Conservation (phyloP, 1,284 basidiomycete species). For the Papiliotrema nemorosa region DNA sequence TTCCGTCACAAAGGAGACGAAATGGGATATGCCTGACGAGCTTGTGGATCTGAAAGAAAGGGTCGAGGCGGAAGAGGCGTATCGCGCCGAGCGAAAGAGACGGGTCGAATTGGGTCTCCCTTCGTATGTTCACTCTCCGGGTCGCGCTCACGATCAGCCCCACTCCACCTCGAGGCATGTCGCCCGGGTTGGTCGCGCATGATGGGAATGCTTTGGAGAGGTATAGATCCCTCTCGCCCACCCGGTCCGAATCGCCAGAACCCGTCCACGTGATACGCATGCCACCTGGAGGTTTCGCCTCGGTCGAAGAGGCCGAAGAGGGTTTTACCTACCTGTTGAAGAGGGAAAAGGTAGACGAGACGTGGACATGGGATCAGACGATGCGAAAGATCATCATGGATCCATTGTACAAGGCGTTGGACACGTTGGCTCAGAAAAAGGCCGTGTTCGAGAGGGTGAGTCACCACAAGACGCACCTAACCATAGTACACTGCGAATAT, state of each 20-base stretch:
- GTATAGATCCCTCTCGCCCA: slow-evolving; percentile 3
- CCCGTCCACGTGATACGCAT: slow-evolving; percentile 54
- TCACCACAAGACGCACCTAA: not conserved
- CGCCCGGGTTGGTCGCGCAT: not conserved
- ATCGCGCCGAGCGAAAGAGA: slow-evolving; percentile 12
- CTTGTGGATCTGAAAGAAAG: slow-evolving; percentile 72
- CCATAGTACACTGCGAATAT: slow-evolving; percentile 66
- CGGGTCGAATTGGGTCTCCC: slow-evolving; percentile 20
- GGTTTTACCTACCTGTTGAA: slow-evolving; percentile 87
- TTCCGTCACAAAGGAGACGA: slow-evolving; percentile 51
- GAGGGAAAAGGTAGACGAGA: slow-evolving; percentile 81
- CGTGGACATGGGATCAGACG: slow-evolving; percentile 97
- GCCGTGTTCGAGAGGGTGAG: slow-evolving; percentile 82
- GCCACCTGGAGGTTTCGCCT: slow-evolving; percentile 80
- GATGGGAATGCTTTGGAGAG: not conserved
- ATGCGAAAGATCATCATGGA: slow-evolving; percentile 98
- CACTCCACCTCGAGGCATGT: slow-evolving; percentile 11
- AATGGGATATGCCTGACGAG: slow-evolving; percentile 90
- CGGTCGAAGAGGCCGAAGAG: slow-evolving; percentile 83
- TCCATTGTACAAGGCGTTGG: slow-evolving; percentile 91
- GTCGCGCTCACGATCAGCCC: no score
- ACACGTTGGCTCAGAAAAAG: slow-evolving; percentile 92
- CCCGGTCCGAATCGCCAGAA: slow-evolving; percentile 7
- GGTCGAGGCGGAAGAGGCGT: slow-evolving; percentile 67
- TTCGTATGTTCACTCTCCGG: slow-evolving; percentile 25